Conservation (phyloP, 345 rosid genomes). For the Orychophragmus violaceus region DNA sequence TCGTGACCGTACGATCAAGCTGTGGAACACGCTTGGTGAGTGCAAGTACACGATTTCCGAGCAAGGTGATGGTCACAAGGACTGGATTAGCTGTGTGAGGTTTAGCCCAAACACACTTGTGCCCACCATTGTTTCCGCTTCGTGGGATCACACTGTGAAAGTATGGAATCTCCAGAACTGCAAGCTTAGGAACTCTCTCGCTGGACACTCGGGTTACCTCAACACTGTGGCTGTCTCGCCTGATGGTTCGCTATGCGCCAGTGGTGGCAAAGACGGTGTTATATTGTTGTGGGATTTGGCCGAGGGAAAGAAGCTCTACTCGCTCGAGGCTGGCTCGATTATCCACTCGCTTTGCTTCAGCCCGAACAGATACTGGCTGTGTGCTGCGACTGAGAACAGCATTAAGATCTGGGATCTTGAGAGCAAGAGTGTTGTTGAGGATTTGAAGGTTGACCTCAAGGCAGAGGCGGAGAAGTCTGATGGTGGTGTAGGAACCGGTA, state of each 20-base stretch:
- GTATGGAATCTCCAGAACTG: constrained; percentile 85
- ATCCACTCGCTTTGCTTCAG: constrained; percentile 79
- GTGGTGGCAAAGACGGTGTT: constrained; percentile 73
- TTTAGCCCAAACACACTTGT: constrained; percentile 73
- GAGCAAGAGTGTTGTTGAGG: constrained; percentile 85
- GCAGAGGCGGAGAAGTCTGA: constrained; percentile 74
- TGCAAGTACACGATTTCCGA: constrained; percentile 96
- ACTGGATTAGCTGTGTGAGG: constrained; percentile 92
- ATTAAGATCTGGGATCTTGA: constrained; percentile 93
- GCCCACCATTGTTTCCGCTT: constrained; percentile 87
- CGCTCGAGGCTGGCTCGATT: constrained; percentile 61
- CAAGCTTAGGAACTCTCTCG: constrained; percentile 55
- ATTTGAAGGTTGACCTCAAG: constrained; percentile 81
- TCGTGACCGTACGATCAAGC: constrained; percentile 81
- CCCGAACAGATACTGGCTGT: constrained; percentile 88
- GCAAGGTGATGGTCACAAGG: constrained; percentile 65
- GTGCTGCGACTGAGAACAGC: constrained; percentile 79
- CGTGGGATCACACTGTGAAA: constrained; percentile 74
- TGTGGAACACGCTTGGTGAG: constrained; percentile 95
- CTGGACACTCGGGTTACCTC: constrained; percentile 62
- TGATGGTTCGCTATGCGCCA: constrained; percentile 71
- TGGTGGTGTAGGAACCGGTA: constrained; percentile 39
- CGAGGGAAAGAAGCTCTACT: constrained; percentile 70
- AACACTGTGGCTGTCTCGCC: constrained; percentile 79
- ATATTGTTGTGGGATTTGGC: constrained; percentile 77